These are phyloP conservation scores for Cystoderma amianthinum DNA, from an alignment of 768 basidiomycete species.

Conservation along the genomic window DNA sequence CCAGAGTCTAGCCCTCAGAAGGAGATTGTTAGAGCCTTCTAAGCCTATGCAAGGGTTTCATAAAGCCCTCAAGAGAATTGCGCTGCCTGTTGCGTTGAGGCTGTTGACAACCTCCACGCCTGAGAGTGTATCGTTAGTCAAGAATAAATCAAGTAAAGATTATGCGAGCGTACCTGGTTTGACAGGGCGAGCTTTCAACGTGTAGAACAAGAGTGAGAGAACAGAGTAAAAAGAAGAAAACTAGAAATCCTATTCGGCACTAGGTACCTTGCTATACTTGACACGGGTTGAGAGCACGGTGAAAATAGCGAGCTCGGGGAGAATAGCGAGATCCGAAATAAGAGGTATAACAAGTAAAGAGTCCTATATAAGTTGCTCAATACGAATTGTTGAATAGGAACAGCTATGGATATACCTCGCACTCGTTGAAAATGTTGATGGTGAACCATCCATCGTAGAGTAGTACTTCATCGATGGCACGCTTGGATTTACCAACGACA, in stretches of 20 bases:
- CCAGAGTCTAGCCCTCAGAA: conserved; percentile 88
- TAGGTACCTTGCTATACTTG: conserved; percentile 61
- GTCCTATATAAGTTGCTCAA: conserved; percentile 43
- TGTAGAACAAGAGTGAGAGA: conserved; percentile 88
- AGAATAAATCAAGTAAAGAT: neutral
- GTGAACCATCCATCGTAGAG: conserved; percentile 92
- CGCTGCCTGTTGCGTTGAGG: conserved; percentile 90
- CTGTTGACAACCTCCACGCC: conserved; percentile 94
- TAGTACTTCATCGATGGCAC: conserved; percentile 99
- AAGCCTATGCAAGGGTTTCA: conserved; percentile 92
- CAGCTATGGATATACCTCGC: conserved; percentile 58
- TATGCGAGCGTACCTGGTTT: conserved; percentile 58
- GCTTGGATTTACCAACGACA: conserved; percentile 94
- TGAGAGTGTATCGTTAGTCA: conserved; percentile 8
- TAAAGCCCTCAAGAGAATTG: conserved; percentile 87
- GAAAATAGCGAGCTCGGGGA: conserved; percentile 91
- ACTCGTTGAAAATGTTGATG: conserved; percentile 97
- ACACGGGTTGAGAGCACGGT: conserved; percentile 92
- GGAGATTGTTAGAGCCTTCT: conserved; percentile 75
- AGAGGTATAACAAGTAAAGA: conserved; percentile 93
- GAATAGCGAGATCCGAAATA: conserved; percentile 89
- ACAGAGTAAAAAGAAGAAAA: conserved; percentile 87
- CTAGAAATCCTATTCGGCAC: conserved; percentile 35
- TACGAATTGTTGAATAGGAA: conserved; percentile 1
- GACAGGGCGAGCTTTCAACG: conserved; percentile 97